phyloP scores from a whole-genome alignment of 2,329 filamentous ascomycete species.

The Alternaria infectoria region DNA sequence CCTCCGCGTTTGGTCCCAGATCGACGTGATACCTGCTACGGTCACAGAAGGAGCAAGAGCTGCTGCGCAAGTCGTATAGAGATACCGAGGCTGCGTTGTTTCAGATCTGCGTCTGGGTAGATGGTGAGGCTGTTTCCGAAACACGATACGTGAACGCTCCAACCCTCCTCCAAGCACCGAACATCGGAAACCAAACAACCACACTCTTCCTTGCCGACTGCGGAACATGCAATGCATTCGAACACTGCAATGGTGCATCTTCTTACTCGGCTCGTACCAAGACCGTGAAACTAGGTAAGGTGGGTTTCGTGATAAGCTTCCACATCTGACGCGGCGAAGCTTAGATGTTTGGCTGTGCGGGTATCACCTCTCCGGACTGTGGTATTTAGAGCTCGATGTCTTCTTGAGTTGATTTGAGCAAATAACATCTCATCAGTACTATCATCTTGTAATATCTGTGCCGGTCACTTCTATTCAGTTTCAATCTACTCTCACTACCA shows the following conservation, averaged over 20 bases:
- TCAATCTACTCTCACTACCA: background rate
- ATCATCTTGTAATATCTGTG: constrained; percentile 32
- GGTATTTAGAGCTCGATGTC: background rate
- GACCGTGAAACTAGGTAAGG: constrained; percentile 33
- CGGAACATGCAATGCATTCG: constrained; percentile 4
- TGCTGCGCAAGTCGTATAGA: background rate
- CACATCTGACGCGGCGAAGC: constrained; percentile 20
- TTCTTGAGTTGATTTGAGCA: constrained; percentile 7
- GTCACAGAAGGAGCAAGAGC: background rate
- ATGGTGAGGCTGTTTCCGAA: constrained; percentile 32
- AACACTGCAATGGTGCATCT: constrained; percentile 1
- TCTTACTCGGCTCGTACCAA: constrained; percentile 2
- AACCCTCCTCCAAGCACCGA: constrained; percentile 6
- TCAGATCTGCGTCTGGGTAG: constrained; percentile 33
- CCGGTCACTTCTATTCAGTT: constrained; percentile 35
- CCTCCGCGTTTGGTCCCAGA: background rate
- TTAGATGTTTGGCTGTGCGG: constrained; percentile 9
- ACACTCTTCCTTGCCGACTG: constrained; percentile 17
- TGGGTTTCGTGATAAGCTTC: constrained; percentile 29
- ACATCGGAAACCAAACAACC: constrained; percentile 18
- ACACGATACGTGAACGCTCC: constrained; percentile 16
- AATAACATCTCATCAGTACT: constrained; percentile 8
- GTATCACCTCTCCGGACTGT: background rate
- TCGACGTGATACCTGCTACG: background rate
- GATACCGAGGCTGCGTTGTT: constrained; percentile 27